Evolutionary conservation across 345 rosid genomes (phyloP).

Genomic region (Gossypium longicalyx): DNA sequence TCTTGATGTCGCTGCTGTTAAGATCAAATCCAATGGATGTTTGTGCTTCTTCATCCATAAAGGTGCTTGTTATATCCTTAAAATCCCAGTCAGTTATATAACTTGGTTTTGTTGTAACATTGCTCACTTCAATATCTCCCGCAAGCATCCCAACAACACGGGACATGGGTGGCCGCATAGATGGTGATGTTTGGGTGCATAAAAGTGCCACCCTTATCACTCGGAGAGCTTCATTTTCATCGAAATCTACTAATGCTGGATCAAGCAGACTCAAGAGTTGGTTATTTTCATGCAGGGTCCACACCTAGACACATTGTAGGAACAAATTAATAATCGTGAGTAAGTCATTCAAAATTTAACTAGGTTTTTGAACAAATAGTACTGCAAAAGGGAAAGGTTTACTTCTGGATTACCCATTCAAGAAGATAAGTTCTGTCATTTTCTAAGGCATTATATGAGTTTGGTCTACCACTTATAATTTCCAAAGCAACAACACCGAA

Average conservation of each 20-base stretch:
- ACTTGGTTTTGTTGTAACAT: conserved; percentile 43
- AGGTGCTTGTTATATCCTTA: conserved; percentile 20
- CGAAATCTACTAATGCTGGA: conserved; percentile 23
- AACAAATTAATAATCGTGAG: neutral
- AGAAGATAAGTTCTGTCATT: conserved; percentile 55
- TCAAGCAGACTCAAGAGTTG: conserved; percentile 34
- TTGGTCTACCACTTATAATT: conserved; percentile 58
- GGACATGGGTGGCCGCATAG: conserved; percentile 36
- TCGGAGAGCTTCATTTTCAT: conserved; percentile 43
- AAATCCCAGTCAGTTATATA: conserved; percentile 50
- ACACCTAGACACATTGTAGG: conserved; percentile 33
- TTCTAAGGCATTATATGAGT: conserved; percentile 43
- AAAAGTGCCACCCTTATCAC: conserved; percentile 47
- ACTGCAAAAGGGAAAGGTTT: neutral
- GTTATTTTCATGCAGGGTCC: conserved; percentile 47
- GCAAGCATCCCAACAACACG: conserved; percentile 14
- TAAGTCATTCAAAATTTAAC: neutral
- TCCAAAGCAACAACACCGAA: conserved; percentile 65
- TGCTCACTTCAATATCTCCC: conserved; percentile 31
- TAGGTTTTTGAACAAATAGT: neutral
- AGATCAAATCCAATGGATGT: neutral
- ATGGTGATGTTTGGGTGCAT: conserved; percentile 49
- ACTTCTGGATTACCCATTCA: conserved; percentile 49
- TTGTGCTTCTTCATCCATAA: neutral
- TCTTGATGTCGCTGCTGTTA: neutral